Conservation (phyloP, 208 protist species). For the Naegleria lovaniensis region DNA sequence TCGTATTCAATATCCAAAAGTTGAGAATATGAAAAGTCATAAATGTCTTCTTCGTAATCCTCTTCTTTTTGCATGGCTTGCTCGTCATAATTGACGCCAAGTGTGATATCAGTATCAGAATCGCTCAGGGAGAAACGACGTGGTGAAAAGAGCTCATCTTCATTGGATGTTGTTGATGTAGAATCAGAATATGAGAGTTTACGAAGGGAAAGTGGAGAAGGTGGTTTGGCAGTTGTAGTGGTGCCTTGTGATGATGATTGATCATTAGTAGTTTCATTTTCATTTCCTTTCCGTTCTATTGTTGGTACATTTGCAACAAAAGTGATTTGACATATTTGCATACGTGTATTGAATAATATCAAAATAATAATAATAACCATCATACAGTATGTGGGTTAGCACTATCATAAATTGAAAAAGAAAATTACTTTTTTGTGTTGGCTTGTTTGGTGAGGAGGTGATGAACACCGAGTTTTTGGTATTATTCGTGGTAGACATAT, state of each 20-base stretch:
- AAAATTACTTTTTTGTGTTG: constrained; percentile 11
- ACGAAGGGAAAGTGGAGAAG: not conserved
- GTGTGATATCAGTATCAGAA: not conserved
- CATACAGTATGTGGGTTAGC: not conserved
- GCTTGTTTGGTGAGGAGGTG: not conserved
- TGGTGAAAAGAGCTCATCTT: constrained; percentile 3
- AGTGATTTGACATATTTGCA: not conserved
- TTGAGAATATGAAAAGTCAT: constrained; percentile 2
- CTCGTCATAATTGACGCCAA: not conserved
- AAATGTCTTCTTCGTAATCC: constrained; percentile 12
- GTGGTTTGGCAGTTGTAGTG: not conserved
- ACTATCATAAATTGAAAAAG: not conserved
- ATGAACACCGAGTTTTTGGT: not conserved
- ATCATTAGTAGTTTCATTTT: not conserved
- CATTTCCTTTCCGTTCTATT: not conserved
- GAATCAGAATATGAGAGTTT: not conserved
- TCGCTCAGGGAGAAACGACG: not conserved
- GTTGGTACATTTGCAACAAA: too few relatives aligned
- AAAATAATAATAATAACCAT: too few relatives aligned
- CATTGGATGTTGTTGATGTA: not conserved
- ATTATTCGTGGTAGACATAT: not conserved
- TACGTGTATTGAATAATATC: not conserved
- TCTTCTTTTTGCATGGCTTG: not conserved
- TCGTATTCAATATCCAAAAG: constrained; percentile 23
- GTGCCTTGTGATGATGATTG: not conserved